phyloP scores from a whole-genome alignment of 2,329 filamentous ascomycete genomes.

The Phialemoniopsis sp. region DNA sequence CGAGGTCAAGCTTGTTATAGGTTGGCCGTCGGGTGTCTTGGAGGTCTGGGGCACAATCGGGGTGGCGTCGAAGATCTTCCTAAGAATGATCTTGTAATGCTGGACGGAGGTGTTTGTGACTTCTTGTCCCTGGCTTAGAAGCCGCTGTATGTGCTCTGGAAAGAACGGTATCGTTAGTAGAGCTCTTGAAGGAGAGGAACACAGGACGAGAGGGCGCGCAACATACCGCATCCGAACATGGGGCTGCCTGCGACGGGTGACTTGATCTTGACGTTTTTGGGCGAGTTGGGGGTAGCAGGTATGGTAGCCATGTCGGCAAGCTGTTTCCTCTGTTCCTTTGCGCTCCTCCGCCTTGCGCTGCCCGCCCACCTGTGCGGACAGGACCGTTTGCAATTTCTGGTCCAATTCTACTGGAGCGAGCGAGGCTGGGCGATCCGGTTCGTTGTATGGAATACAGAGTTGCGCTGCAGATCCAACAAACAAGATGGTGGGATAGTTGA shows the following conservation, averaged over 20 bases:
- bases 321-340: too few relatives aligned
- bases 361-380: too few relatives aligned
- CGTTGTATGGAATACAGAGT: too few relatives aligned
- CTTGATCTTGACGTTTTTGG: constrained; percentile 57
- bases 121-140: constrained; percentile 58
- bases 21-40: constrained; percentile 50
- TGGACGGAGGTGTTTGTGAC: constrained; percentile 65
- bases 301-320: constrained; percentile 35
- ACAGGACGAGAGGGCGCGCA: not conserved
- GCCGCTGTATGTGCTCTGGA: constrained; percentile 67
- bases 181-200: not conserved
- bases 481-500: too few relatives aligned
- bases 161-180: not conserved
- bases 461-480: too few relatives aligned
- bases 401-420: too few relatives aligned
- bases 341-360: too few relatives aligned
- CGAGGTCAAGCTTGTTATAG: constrained; percentile 58
- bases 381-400: too few relatives aligned
- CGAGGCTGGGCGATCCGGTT: too few relatives aligned
- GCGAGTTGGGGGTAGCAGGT: constrained; percentile 46
- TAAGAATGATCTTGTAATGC: constrained; percentile 68
- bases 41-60: constrained; percentile 63
- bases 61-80: constrained; percentile 65
- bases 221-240: constrained; percentile 61
- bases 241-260: constrained; percentile 53